Conservation (phyloP, 2,329 filamentous ascomycete species). For the Pseudopyricularia cyperi region DNA sequence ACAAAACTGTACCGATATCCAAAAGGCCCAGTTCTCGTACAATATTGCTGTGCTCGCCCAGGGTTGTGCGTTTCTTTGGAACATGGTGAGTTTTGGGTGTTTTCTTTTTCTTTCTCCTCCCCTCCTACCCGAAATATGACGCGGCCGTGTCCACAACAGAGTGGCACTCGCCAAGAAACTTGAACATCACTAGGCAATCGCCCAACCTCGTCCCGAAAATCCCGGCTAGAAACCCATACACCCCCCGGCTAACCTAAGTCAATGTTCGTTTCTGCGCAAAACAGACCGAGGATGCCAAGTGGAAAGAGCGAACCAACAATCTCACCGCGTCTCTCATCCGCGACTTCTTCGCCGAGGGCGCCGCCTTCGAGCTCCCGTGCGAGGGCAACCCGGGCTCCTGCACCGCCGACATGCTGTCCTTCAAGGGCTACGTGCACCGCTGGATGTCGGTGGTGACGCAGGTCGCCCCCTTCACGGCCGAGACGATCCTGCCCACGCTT, state of each 20-base stretch:
- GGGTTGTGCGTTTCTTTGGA: conserved; percentile 57
- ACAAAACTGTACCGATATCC: conserved; percentile 46
- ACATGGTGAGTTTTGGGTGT: conserved; percentile 29
- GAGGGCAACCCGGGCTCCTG: conserved; percentile 33
- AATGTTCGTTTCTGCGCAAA: background rate
- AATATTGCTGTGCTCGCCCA: conserved; percentile 49
- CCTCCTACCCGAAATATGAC: background rate
- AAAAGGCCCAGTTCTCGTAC: conserved; percentile 54
- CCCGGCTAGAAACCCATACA: too few relatives aligned
- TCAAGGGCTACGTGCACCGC: conserved; percentile 57
- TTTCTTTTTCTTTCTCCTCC: background rate
- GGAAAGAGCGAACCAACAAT: conserved; percentile 41
- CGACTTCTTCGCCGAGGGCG: conserved; percentile 41
- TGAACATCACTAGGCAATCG: background rate
- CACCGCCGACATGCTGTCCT: conserved; percentile 58
- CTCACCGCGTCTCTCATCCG: conserved; percentile 35
- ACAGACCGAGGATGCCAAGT: conserved; percentile 36
- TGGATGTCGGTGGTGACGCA: conserved; percentile 50
- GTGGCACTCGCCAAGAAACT: background rate
- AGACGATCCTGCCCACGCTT: conserved; percentile 44
- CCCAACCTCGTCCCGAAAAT: background rate
- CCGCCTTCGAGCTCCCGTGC: conserved; percentile 44
- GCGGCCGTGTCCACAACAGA: background rate
- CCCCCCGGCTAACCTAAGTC: background rate
- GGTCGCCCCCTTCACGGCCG: conserved; percentile 45